phyloP scores from a whole-genome alignment of 2,329 filamentous ascomycete genomes.

The Gremmenia infestans region DNA sequence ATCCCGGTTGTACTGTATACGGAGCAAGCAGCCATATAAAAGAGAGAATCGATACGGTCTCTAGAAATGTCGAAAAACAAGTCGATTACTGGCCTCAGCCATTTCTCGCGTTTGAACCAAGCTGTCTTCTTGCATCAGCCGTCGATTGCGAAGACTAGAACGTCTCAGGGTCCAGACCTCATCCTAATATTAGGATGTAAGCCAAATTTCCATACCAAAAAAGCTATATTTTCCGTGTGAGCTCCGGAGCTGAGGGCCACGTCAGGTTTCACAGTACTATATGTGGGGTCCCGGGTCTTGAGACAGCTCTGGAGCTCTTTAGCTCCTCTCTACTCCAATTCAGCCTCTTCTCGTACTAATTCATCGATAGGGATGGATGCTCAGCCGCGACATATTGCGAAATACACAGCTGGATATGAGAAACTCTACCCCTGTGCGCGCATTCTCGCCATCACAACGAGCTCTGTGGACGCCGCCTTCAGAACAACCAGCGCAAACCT shows the following conservation, averaged over 20 bases:
- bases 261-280: too few species aligned
- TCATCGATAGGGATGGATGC: constrained; percentile 39
- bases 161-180: constrained; percentile 30
- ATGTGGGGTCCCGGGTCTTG: too few species aligned
- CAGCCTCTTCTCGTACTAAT: too few species aligned
- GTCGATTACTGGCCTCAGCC: constrained; percentile 10
- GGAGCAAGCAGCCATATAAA: too few species aligned
- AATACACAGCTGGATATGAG: constrained; percentile 43
- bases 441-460: constrained; percentile 46
- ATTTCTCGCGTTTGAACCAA: constrained; percentile 34
- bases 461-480: constrained; percentile 40
- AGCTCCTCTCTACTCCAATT: too few species aligned
- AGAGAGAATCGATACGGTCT: background rate
- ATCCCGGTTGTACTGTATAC: too few species aligned
- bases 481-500: constrained; percentile 32
- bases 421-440: constrained; percentile 38
- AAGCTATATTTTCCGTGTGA: too few species aligned
- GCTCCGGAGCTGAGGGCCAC: too few species aligned
- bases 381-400: constrained; percentile 37
- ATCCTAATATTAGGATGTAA: constrained; percentile 38
- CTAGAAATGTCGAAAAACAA: constrained; percentile 4
- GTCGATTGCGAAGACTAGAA: constrained; percentile 5
- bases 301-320: too few species aligned
- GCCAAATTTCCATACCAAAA: too few species aligned
- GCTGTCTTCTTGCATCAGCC: constrained; percentile 37